A percentile compares a stretch with the other conserved stretches of the same genome.
Evolutionary conservation across 257 asterid genomes (phyloP).

Genomic region (Solanum appendiculatum): DNA sequence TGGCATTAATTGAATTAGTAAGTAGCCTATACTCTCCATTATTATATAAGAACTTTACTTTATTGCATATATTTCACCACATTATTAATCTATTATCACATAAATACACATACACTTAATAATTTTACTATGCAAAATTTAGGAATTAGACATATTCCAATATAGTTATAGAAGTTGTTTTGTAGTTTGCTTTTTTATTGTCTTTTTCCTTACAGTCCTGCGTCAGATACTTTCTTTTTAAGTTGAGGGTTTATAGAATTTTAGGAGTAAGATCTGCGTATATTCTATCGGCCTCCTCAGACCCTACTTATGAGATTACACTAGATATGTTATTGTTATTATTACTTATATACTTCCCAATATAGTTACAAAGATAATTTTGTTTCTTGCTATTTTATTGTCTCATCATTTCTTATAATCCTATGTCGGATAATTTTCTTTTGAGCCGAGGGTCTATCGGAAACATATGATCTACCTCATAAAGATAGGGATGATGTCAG

Average conservation of each 20-base stretch:
- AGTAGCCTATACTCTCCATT: not conserved
- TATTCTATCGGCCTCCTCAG: too few species aligned
- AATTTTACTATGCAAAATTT: not conserved
- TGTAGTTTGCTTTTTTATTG: too few species aligned
- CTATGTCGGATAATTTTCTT: rapidly evolving
- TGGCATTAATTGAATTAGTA: too few species aligned
- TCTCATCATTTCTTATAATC: not conserved
- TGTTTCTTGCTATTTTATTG: not conserved
- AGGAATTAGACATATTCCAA: not conserved
- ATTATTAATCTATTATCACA: not conserved
- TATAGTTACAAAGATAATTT: too few species aligned
- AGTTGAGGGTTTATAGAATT: too few species aligned
- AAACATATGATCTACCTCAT: too few species aligned
- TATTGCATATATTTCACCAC: too few species aligned
- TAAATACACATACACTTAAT: not conserved
- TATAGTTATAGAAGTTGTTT: not conserved
- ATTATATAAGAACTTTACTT: not conserved
- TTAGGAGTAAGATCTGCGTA: too few species aligned
- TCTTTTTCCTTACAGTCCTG: too few species aligned
- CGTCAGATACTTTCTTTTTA: too few species aligned
- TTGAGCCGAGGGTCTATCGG: not conserved
- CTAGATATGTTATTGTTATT: too few species aligned
- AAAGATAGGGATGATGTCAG: not conserved
- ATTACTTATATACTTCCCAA: not conserved
- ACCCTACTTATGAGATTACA: not conserved